Evolutionary conservation across 2,329 filamentous ascomycete genomes (phyloP).

Genomic region (Penicillium hordei): DNA sequence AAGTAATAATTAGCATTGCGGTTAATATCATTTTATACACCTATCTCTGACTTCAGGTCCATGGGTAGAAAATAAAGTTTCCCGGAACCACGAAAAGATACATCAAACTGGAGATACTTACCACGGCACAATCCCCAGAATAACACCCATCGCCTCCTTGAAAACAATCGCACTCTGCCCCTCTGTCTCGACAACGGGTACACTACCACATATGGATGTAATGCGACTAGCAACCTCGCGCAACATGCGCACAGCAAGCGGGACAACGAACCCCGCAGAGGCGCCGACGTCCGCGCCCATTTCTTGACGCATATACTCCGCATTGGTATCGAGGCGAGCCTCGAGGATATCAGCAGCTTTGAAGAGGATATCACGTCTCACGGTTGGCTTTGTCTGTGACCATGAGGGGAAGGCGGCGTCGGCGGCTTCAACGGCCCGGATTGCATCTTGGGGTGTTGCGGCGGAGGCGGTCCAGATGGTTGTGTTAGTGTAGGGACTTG

Average conservation of each 20-base stretch:
- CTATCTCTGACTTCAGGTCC: not conserved
- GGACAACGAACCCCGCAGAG: constrained; percentile 33
- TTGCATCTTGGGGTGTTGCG: constrained; percentile 46
- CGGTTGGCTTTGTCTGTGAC: constrained; percentile 60
- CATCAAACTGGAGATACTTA: constrained; percentile 37
- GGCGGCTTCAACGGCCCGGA: constrained; percentile 57
- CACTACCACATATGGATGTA: constrained; percentile 47
- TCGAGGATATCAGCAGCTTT: constrained; percentile 62
- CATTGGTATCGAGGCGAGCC: constrained; percentile 52
- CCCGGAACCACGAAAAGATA: no score
- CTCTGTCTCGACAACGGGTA: constrained; percentile 51
- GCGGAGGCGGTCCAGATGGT: constrained; percentile 55
- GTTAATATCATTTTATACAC: not conserved
- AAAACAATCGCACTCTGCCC: constrained; percentile 63
- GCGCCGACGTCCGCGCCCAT: constrained; percentile 49
- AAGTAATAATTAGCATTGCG: not conserved
- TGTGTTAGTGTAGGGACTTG: constrained; percentile 55
- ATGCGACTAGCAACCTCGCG: constrained; percentile 52
- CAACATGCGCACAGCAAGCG: constrained; percentile 41
- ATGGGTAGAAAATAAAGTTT: not conserved
- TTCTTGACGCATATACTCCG: constrained; percentile 57
- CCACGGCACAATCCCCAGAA: constrained; percentile 78
- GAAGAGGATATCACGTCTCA: constrained; percentile 67
- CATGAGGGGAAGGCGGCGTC: constrained; percentile 65
- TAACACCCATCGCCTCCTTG: constrained; percentile 74